These are phyloP conservation scores for Themeda triandra DNA, from an alignment of 176 grass and related monocot species.

Conservation along the genomic window DNA sequence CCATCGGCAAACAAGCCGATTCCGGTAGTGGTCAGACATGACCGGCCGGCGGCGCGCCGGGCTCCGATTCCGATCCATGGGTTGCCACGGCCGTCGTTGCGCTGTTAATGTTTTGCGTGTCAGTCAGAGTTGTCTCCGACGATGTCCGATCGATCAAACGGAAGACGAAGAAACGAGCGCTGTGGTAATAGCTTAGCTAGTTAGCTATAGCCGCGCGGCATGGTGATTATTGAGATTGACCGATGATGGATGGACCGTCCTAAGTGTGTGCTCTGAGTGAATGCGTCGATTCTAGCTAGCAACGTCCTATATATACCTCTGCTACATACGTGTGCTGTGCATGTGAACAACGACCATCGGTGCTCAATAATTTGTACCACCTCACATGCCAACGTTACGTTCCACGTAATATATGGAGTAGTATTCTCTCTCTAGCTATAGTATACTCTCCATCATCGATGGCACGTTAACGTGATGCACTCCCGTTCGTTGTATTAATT, in stretches of 20 bases:
- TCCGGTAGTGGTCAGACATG: neutral
- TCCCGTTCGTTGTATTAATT: no score
- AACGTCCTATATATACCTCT: neutral
- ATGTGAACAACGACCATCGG: neutral
- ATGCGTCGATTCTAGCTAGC: neutral
- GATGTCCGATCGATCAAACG: no score
- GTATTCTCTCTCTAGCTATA: neutral
- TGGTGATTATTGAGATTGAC: neutral
- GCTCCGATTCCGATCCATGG: neutral
- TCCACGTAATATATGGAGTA: neutral
- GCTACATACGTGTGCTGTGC: neutral
- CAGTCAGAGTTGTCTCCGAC: neutral
- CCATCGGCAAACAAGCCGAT: no score
- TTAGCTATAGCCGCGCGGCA: neutral
- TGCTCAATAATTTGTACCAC: neutral
- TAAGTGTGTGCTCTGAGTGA: neutral
- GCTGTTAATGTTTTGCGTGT: no score
- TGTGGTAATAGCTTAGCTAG: neutral
- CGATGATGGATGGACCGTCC: neutral
- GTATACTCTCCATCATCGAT: no score
- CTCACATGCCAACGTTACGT: conserved; percentile 2
- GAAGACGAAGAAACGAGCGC: no score
- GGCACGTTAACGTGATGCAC: no score
- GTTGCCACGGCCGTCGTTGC: no score
- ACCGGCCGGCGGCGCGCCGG: neutral